Base-by-base conservation (phyloP, 2,329 filamentous ascomycete species). In the Verticillium klebahnii region DNA sequence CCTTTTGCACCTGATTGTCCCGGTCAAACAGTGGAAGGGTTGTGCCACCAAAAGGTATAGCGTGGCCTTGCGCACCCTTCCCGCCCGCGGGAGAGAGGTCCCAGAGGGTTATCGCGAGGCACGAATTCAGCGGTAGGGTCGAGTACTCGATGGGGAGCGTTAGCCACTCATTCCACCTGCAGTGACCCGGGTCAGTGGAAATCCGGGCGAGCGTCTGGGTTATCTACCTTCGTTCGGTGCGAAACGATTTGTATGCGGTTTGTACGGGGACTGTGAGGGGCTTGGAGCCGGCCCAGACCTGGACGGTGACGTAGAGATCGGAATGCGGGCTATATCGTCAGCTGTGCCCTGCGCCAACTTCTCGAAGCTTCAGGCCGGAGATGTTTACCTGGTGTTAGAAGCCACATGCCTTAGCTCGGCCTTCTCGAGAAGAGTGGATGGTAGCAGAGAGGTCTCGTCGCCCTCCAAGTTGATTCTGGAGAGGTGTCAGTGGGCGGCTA, bases 201-300 rank as follows among this genome's bases (percentile, higher is more conserved):
- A 9, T 40, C 56, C 55, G 4, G 60, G 36, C n/a, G 12, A 25
- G n/a, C 19, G 8, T 54, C 3, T 25, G 15, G 14, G 2, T 40
- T 9, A 39, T 73, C 59, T 67, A 88, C 82, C 80, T 85, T 77
- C 88, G 79, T 70, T 89, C 87, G 39, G 84, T 85, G 72, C 93
- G 92, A 73, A 99, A 98, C 8, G 92, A 80, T 72, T 93, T 97
- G 78, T 98, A 98, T 29, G 92, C 85, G 2, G 95, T 99, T 74
- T 98, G 94, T 12, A 96, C 85, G 0, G 93, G 91, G 1, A 98
- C 91, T 0, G 93, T 96, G 67, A 99, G 79, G 39, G 94, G 93
- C 74, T 99, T 99, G 32, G 93, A 97, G 70, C 96, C 93, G 14
- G 93, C 92, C 90, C 94, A 99, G 70, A 98, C 85, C 75, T 98